Evolutionary conservation across 2,329 filamentous ascomycete species (phyloP), one percentile per base, ranked within the genome.

Genomic region (Colletotrichum sp.): DNA sequence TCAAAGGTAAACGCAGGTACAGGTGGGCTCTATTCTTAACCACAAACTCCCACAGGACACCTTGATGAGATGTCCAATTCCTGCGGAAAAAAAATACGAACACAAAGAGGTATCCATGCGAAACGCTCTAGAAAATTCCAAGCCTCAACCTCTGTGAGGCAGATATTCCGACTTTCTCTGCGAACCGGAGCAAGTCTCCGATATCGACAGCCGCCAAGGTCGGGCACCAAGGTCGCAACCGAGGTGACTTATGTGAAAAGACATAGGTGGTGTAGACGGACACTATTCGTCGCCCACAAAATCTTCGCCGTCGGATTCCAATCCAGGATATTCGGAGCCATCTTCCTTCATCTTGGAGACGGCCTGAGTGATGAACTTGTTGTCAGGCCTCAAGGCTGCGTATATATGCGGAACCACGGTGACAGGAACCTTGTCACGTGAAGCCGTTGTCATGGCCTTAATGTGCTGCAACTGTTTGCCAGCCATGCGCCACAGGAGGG

Each of bases 391-490:
- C 28, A 86, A 77, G 3, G 82, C 78, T 0, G 81, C 83, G 70
- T 85, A 86, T 79, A 87, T 82, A 18, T 77, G 73, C 0, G 85
- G 81, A 3, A 82, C 83, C 30, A 90, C 81, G 0, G 84, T 66
- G 1, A 85, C 77, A 10, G 81, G 78, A 18, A 80, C 28, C 68
- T 28, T 77, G 5, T 70, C 81, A 73, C 69, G 77, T 7, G 73
- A 75, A 4, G 77, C 72, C 8, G 24, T 44, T 9, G 74, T 79
- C 65, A 77, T 81, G 12, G 85, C 84, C 79, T 92, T 92, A 74
- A 92, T 83, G 39, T 81, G 81, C 9, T 84, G 86, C 4, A 91
- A 83, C 79, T 91, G 89, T 2, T 81, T 82, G 0, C 90, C 90
- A 0, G 86, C 86, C 75, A 91, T 84, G 13, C 81, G 81, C 88